Conservation (phyloP, 768 basidiomycete genomes). For the Kwoniella dejecticola region DNA sequence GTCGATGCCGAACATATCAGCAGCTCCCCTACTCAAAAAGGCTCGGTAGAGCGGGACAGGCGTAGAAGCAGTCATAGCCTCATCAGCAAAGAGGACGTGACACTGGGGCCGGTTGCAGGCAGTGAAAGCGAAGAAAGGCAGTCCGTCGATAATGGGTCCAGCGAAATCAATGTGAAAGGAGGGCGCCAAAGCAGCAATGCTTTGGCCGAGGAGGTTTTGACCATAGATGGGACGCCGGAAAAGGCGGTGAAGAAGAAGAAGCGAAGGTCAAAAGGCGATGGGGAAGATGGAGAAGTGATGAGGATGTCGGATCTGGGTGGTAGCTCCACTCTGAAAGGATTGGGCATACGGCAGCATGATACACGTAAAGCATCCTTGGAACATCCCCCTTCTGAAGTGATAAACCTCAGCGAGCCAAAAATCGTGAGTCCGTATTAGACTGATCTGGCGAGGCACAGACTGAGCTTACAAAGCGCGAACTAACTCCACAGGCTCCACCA, state of each 20-base stretch:
- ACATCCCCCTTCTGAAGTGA: background rate
- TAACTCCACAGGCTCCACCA: too few relatives aligned
- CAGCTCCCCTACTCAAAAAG: slow-evolving; percentile 2
- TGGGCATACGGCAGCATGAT: background rate
- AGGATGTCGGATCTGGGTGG: slow-evolving; percentile 36
- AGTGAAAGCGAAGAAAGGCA: background rate
- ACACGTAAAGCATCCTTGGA: background rate
- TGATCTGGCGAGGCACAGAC: background rate
- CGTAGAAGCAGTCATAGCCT: slow-evolving; percentile 13
- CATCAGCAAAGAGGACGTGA: background rate
- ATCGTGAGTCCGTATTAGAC: slow-evolving; percentile 7
- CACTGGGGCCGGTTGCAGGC: background rate
- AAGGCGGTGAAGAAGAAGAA: slow-evolving; percentile 31
- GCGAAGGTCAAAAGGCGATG: background rate
- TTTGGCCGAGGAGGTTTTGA: slow-evolving; percentile 27
- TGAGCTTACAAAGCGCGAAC: too few relatives aligned
- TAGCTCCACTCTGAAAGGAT: background rate
- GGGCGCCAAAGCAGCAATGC: background rate
- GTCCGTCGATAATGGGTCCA: background rate
- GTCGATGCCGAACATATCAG: too few relatives aligned
- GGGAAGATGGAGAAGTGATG: slow-evolving; percentile 23
- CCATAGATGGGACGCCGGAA: slow-evolving; percentile 35
- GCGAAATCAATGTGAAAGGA: background rate
- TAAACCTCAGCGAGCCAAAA: background rate
- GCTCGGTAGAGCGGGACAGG: background rate